phyloP scores from a whole-genome alignment of 345 rosid genomes.

The Lenwebbia sp. region DNA sequence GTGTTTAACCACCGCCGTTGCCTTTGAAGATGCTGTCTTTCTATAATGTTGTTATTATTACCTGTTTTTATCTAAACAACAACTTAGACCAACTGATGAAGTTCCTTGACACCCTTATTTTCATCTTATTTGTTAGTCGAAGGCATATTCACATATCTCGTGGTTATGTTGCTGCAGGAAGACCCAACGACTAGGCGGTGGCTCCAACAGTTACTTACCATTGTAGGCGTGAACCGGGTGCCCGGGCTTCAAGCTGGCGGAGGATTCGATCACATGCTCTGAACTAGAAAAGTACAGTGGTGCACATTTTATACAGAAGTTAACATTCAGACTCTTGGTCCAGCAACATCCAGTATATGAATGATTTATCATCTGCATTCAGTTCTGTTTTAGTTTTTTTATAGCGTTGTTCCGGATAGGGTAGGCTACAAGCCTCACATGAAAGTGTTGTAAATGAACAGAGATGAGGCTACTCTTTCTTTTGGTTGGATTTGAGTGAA shows the following conservation, averaged over 20 bases:
- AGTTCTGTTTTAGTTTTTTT: not conserved
- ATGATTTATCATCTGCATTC: not conserved
- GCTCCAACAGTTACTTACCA: constrained; percentile 87
- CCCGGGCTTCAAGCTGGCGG: constrained; percentile 56
- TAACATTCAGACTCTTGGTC: not conserved
- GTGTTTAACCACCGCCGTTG: not conserved
- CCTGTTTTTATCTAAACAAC: not conserved
- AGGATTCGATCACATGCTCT: constrained; percentile 80
- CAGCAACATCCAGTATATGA: not conserved
- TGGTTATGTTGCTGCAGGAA: constrained; percentile 32
- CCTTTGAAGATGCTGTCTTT: not conserved
- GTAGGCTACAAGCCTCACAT: not conserved
- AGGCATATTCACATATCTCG: not conserved
- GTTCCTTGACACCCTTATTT: not conserved
- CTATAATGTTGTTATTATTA: not conserved
- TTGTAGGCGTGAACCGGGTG: constrained; percentile 61
- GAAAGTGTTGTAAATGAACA: not conserved
- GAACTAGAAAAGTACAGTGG: constrained; percentile 18
- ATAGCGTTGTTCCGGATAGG: not conserved
- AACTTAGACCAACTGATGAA: not conserved
- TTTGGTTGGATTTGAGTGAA: not conserved
- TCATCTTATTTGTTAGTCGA: not conserved
- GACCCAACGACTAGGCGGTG: constrained; percentile 89
- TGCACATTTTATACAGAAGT: not conserved
- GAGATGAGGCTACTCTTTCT: not conserved